Percentiles rank a stretch among this genome's conserved stretches.
Evolutionary conservation across 768 basidiomycete species (phyloP).

Genomic region (Floccularia luteovirens): DNA sequence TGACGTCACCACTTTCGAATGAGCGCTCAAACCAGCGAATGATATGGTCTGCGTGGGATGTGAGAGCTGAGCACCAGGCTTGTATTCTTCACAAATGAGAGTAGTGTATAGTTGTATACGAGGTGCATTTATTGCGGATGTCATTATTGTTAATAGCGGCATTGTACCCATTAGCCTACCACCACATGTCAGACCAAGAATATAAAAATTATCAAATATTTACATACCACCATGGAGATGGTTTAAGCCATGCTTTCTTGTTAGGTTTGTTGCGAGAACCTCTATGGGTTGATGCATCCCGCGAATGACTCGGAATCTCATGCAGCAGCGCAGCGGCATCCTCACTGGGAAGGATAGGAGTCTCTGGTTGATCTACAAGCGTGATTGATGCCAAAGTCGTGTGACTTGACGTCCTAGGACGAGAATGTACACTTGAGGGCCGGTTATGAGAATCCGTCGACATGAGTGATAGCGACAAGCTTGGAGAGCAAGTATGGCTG

Average conservation of each 20-base stretch:
- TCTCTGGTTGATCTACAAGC: slow-evolving; percentile 23
- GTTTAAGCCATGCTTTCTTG: slow-evolving; percentile 68
- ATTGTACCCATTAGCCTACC: slow-evolving; percentile 50
- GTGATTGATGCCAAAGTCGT: slow-evolving; percentile 10
- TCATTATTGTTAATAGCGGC: slow-evolving; percentile 49
- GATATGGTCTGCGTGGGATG: slow-evolving; percentile 5
- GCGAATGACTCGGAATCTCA: no score
- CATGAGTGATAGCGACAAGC: background rate
- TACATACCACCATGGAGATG: slow-evolving; percentile 67
- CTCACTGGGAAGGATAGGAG: slow-evolving; percentile 35
- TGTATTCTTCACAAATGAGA: slow-evolving; percentile 63
- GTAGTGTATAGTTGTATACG: slow-evolving; percentile 69
- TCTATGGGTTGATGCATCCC: no score
- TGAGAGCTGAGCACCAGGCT: slow-evolving; percentile 39
- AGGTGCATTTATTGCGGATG: slow-evolving; percentile 55
- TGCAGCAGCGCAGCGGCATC: no score
- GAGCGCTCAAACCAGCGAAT: slow-evolving; percentile 4
- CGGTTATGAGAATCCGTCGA: background rate
- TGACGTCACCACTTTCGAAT: background rate
- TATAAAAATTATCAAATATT: background rate
- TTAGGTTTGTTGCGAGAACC: slow-evolving; percentile 13
- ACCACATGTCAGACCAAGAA: slow-evolving; percentile 1
- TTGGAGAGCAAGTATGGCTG: no score
- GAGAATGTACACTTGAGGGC: slow-evolving; percentile 10
- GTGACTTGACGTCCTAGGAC: slow-evolving; percentile 8